Percentiles rank a stretch among this genome's conserved stretches.
These are phyloP conservation scores for Chernovozyma sophiae-reginae DNA, from an alignment of 1,139 yeast species.

Conservation along the genomic window DNA sequence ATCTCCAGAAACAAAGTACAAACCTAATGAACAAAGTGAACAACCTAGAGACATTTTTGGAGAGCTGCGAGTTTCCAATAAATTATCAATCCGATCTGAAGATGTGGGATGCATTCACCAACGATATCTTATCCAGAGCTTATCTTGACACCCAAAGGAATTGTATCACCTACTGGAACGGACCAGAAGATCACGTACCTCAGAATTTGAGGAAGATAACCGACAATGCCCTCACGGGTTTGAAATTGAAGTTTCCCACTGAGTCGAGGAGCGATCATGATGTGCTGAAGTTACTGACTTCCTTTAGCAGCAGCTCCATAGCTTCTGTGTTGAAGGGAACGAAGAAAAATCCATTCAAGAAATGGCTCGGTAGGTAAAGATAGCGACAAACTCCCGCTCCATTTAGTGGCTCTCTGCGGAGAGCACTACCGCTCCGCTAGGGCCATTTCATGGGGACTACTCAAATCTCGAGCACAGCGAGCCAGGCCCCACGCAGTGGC, in stretches of 20 bases:
- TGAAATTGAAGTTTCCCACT: constrained; percentile 31
- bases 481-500: too few relatives aligned
- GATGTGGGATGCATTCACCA: constrained; percentile 33
- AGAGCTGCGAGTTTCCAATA: constrained; percentile 37
- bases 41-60: constrained; percentile 31
- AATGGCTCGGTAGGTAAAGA: constrained; percentile 35
- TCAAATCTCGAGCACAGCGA: too few relatives aligned
- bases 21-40: constrained; percentile 32
- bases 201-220: constrained; percentile 20
- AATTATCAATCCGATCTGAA: constrained; percentile 24
- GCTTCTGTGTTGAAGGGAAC: constrained; percentile 15
- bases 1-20: constrained; percentile 45
- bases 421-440: too few relatives aligned
- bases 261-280: constrained; percentile 6
- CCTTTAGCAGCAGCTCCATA: constrained; percentile 24
- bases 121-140: constrained; percentile 27
- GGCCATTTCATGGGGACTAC: too few relatives aligned
- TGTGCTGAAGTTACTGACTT: constrained; percentile 3
- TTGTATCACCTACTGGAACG: constrained; percentile 27
- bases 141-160: constrained; percentile 33
- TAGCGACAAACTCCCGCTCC: too few relatives aligned
- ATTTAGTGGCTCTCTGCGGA: too few relatives aligned
- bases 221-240: constrained; percentile 28
- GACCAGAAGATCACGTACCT: constrained; percentile 13
- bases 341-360: constrained; percentile 33